phyloP scores from a whole-genome alignment of 371 early-diverging fungal species.

The Mucor circinelloides region DNA sequence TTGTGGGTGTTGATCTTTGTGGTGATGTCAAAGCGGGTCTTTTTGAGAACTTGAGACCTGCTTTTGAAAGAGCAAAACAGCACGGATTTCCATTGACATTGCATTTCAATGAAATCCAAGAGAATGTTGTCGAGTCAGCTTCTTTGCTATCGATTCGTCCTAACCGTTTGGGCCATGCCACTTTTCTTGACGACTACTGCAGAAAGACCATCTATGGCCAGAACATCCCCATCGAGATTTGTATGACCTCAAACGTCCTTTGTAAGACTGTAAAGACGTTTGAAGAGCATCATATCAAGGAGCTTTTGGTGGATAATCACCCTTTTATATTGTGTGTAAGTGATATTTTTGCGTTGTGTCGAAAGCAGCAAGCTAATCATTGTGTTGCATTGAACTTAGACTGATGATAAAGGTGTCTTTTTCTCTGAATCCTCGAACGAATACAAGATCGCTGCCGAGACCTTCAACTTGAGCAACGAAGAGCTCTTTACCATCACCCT shows the following conservation, averaged over 20 bases:
- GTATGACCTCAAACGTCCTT: conserved; percentile 69
- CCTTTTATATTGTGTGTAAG: conserved; percentile 65
- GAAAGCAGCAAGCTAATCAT: not conserved
- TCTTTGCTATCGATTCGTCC: conserved; percentile 46
- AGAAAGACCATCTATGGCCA: conserved; percentile 38
- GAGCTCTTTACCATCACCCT: conserved; percentile 48
- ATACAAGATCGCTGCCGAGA: conserved; percentile 42
- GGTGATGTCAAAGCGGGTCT: conserved; percentile 57
- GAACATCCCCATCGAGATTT: conserved; percentile 62
- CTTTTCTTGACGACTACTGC: conserved; percentile 44
- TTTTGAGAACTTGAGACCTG: conserved; percentile 49
- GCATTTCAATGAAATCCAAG: conserved; percentile 60
- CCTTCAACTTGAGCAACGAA: conserved; percentile 35
- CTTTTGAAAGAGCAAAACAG: conserved; percentile 51
- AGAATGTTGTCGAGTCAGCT: conserved; percentile 49
- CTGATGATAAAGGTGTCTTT: conserved; percentile 65
- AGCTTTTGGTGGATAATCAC: conserved; percentile 44
- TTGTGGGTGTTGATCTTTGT: conserved; percentile 70
- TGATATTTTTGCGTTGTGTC: not conserved
- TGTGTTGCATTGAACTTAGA: conserved; percentile 30
- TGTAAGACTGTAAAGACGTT: conserved; percentile 55
- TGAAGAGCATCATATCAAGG: conserved; percentile 61
- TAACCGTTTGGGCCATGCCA: conserved; percentile 67
- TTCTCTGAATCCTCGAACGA: conserved; percentile 55
- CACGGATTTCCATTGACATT: conserved; percentile 58